Percentiles rank a stretch among this genome's conserved stretches.
These are phyloP conservation scores for Phaseolus coccineus DNA, from an alignment of 331 rosid species.

Conservation along the genomic window DNA sequence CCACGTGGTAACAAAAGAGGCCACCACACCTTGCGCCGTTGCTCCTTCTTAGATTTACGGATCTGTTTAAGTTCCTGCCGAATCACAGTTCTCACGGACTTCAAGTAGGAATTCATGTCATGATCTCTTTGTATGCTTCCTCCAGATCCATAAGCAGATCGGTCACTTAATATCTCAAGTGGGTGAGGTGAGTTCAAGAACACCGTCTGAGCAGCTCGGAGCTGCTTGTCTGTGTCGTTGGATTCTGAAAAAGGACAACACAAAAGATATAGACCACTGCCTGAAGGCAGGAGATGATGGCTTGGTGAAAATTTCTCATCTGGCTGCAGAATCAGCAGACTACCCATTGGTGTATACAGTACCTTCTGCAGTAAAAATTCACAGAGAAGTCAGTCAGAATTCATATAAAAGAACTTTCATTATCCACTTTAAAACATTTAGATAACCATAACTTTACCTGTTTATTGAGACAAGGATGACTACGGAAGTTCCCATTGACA, in stretches of 20 bases:
- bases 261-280: constrained; percentile 80
- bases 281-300: constrained; percentile 86
- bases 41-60: constrained; percentile 70
- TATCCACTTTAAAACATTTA: neutral
- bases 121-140: constrained; percentile 94
- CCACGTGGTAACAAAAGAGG: constrained; percentile 55
- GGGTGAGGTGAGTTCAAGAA: constrained; percentile 96
- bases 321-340: constrained; percentile 87
- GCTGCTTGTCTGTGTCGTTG: constrained; percentile 59
- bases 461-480: constrained; percentile 84
- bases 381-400: constrained; percentile 27
- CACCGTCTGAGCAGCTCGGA: constrained; percentile 65
- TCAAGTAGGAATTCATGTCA: constrained; percentile 85
- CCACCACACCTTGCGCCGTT: constrained; percentile 83
- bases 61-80: constrained; percentile 73
- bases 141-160: constrained; percentile 88
- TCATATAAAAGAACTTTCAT: constrained; percentile 11
- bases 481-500: constrained; percentile 78
- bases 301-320: constrained; percentile 87
- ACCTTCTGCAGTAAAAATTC: constrained; percentile 62
- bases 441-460: constrained; percentile 59
- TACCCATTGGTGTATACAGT: constrained; percentile 89
- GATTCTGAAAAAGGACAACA: constrained; percentile 55
- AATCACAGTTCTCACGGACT: constrained; percentile 68
- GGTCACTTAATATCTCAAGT: constrained; percentile 82